Evolutionary conservation across 257 asterid genomes (phyloP).

Genomic region (Nicotiana obtusifolia): DNA sequence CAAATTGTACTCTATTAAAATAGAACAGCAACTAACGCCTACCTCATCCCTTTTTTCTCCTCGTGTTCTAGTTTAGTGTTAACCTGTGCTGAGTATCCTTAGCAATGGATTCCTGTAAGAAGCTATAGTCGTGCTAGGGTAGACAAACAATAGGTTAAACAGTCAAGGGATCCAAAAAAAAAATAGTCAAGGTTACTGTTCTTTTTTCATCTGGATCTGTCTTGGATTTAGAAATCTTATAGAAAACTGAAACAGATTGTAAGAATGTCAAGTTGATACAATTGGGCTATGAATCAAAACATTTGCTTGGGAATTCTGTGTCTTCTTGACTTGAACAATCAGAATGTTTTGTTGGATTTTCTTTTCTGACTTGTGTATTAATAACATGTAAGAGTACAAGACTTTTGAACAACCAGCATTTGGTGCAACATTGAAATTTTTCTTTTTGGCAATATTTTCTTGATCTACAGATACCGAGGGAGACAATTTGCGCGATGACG

Average conservation of each 20-base stretch:
- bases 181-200: not conserved
- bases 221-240: not conserved
- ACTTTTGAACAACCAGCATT: not conserved
- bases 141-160: not conserved
- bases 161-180: not conserved
- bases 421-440: not conserved
- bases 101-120: not conserved
- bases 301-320: not conserved
- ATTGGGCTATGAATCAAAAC: not conserved
- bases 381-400: not conserved
- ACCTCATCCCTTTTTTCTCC: not conserved
- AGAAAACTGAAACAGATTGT: not conserved
- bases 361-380: not conserved
- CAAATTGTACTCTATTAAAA: not conserved
- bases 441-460: not conserved
- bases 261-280: not conserved
- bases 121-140: not conserved
- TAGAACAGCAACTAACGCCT: not conserved
- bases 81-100: not conserved
- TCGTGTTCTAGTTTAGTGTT: not conserved
- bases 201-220: not conserved
- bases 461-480: constrained; percentile 51
- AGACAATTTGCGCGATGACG: constrained; percentile 45
- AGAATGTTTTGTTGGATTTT: not conserved
- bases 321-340: not conserved